These are phyloP conservation scores for Dactylellina sp. DNA, from an alignment of 2,329 filamentous ascomycete species.

Conservation along the genomic window DNA sequence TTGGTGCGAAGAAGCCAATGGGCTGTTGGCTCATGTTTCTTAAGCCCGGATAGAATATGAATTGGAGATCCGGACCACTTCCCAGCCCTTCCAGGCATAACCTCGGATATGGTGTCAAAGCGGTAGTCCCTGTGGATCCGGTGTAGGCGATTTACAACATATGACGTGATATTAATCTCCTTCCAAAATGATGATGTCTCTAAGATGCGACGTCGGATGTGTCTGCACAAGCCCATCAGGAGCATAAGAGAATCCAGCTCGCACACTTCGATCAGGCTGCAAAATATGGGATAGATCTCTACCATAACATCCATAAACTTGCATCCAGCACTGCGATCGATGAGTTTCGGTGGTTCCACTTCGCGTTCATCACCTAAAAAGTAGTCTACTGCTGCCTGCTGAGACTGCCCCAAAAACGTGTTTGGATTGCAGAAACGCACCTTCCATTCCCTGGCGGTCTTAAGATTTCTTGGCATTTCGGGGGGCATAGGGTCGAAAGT, in stretches of 20 bases:
- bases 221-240: constrained; percentile 46
- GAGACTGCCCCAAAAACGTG: constrained; percentile 47
- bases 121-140: constrained; percentile 42
- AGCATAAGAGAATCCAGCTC: constrained; percentile 49
- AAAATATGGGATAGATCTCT: constrained; percentile 52
- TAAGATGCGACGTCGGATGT: constrained; percentile 43
- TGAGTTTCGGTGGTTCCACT: constrained; percentile 25
- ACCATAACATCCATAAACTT: constrained; percentile 51
- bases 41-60: constrained; percentile 51
- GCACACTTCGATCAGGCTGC: constrained; percentile 48
- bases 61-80: constrained; percentile 50
- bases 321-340: constrained; percentile 30
- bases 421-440: constrained; percentile 50
- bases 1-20: constrained; percentile 41
- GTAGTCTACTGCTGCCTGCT: constrained; percentile 52
- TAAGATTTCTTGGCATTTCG: constrained; percentile 25
- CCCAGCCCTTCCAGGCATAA: constrained; percentile 39
- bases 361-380: constrained; percentile 30
- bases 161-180: constrained; percentile 51
- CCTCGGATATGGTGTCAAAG: constrained; percentile 47
- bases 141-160: constrained; percentile 29
- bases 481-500: constrained; percentile 49
- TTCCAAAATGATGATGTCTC: constrained; percentile 47
- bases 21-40: constrained; percentile 39
- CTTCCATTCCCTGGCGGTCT: constrained; percentile 50